Conservation (phyloP, 2,329 filamentous ascomycete genomes). For the Scolecobasidium constrictum region DNA sequence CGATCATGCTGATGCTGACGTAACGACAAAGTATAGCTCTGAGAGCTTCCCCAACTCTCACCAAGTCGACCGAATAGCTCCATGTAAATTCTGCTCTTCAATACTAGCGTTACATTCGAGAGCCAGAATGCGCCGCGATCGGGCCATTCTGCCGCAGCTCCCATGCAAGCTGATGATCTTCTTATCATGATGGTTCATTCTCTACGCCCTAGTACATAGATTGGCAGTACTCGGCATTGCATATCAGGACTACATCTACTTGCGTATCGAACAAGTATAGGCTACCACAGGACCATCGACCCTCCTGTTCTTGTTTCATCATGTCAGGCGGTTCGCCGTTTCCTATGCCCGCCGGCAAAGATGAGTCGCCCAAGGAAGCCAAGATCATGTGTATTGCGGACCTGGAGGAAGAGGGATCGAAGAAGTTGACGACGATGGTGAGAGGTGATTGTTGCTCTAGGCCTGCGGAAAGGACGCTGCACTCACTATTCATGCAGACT, state of each 20-base stretch:
- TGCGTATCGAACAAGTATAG: neutral
- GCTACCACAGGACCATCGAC: neutral
- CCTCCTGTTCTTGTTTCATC: no score
- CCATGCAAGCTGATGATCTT: no score
- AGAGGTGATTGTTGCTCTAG: neutral
- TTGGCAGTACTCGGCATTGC: neutral
- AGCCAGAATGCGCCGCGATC: no score
- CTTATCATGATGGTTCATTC: no score
- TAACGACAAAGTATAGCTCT: no score
- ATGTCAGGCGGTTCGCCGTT: neutral
- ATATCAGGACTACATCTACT: neutral
- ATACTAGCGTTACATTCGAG: no score
- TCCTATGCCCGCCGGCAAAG: neutral
- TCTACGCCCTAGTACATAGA: neutral
- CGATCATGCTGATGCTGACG: no score
- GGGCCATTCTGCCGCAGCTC: no score
- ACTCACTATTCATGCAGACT: neutral
- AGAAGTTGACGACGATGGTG: constrained; percentile 1
- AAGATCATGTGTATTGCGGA: constrained; percentile 5
- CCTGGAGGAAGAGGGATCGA: constrained; percentile 5
- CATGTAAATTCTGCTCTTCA: no score
- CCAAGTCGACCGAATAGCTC: no score
- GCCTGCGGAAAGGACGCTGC: neutral
- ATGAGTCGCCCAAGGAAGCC: constrained; percentile 3
- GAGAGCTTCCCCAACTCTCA: no score